Evolutionary conservation across 1,284 basidiomycete genomes (phyloP).

Genomic region (Sanghuangporus baumii): DNA sequence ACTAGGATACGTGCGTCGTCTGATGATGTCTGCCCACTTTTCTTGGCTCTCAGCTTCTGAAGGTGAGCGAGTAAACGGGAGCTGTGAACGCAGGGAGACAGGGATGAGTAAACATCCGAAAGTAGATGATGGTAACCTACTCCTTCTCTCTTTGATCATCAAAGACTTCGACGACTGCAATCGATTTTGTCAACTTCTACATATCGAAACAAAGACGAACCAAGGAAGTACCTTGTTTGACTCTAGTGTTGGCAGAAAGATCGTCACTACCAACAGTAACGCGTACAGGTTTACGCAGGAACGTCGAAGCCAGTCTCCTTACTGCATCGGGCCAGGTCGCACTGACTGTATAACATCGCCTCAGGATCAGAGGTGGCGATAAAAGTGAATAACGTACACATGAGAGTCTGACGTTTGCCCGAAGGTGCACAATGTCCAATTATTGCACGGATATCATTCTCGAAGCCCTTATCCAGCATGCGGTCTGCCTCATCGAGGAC

Average conservation of each 20-base stretch:
- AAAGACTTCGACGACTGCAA: conserved; percentile 75
- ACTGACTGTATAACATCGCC: conserved; percentile 55
- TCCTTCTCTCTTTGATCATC: conserved; percentile 87
- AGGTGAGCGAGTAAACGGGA: conserved; percentile 65
- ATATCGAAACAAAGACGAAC: background rate
- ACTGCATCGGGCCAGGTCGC: conserved; percentile 98
- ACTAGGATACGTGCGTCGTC: conserved; percentile 77
- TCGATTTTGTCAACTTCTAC: background rate
- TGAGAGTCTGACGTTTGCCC: conserved; percentile 77
- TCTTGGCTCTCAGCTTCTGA: conserved; percentile 56
- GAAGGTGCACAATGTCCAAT: conserved; percentile 74
- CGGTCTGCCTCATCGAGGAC: conserved; percentile 97
- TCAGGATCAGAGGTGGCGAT: background rate
- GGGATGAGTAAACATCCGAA: background rate
- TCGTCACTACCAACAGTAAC: conserved; percentile 97
- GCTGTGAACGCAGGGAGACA: conserved; percentile 34
- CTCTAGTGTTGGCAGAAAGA: conserved; percentile 88
- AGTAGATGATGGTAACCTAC: conserved; percentile 35
- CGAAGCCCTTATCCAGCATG: conserved; percentile 98
- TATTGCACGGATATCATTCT: conserved; percentile 95
- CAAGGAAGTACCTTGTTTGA: conserved; percentile 52
- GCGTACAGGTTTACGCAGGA: conserved; percentile 81
- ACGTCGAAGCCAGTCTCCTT: conserved; percentile 87
- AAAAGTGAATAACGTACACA: conserved; percentile 60
- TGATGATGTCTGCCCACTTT: conserved; percentile 41